Percentiles rank a stretch among this genome's conserved stretches.
Evolutionary conservation across 192 early-diverging fungal genomes (phyloP).

Genomic region (Irineochytrium annulatum): DNA sequence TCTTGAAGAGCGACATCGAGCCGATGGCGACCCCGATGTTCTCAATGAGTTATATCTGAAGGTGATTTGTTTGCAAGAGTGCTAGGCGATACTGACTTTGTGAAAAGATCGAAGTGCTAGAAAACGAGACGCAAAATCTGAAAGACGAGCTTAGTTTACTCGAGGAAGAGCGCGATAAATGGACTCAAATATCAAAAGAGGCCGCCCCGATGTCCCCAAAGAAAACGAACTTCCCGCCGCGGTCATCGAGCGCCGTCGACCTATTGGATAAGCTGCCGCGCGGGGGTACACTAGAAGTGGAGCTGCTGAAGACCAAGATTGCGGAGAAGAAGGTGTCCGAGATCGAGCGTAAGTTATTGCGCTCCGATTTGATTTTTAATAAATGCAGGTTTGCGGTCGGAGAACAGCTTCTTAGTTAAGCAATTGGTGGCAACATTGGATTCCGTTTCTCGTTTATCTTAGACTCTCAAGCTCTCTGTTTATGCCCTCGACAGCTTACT

Average conservation of each 20-base stretch:
- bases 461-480: neutral
- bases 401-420: neutral
- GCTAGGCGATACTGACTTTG: neutral
- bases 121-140: neutral
- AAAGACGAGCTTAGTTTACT: too few species aligned
- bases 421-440: neutral
- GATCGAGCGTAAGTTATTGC: neutral
- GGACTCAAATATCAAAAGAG: neutral
- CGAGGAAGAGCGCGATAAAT: neutral
- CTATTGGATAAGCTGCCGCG: neutral
- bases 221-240: neutral
- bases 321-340: neutral
- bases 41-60: too few species aligned
- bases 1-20: neutral
- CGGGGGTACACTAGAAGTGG: conserved; percentile 3
- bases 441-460: neutral
- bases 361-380: neutral
- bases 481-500: neutral
- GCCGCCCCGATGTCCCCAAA: neutral
- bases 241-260: neutral
- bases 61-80: neutral
- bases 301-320: neutral
- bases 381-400: neutral
- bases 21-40: neutral
- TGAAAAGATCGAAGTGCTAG: neutral